These are phyloP conservation scores for Xylaria bambusicola DNA, from an alignment of 495 filamentous ascomycete species.

Conservation along the genomic window DNA sequence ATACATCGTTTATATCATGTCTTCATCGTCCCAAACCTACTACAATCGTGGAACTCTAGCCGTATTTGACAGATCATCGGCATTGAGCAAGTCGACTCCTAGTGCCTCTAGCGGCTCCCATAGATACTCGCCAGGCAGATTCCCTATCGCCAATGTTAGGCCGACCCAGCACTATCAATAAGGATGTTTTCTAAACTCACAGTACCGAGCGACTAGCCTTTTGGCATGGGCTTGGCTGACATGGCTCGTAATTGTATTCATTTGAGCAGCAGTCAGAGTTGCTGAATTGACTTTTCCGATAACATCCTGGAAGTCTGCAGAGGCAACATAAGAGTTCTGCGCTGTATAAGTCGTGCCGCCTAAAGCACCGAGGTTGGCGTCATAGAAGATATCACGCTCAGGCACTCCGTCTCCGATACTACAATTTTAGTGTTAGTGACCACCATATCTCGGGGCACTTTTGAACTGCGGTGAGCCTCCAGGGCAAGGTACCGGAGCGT, in stretches of 20 bases:
- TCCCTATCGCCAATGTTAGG: conserved; percentile 18
- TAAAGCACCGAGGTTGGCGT: conserved; percentile 50
- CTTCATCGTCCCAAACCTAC: not conserved
- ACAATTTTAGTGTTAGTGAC: not conserved
- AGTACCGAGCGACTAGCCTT: conserved; percentile 71
- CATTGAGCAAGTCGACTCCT: conserved; percentile 69
- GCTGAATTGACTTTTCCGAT: conserved; percentile 30
- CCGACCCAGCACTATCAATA: conserved; percentile 50
- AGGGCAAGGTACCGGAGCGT: no score
- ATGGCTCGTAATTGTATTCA: conserved; percentile 57
- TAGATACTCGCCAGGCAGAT: conserved; percentile 64
- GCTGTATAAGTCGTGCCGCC: conserved; percentile 39
- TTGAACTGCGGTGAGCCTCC: no score
- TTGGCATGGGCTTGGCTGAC: conserved; percentile 62
- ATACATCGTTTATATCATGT: not conserved
- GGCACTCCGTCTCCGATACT: conserved; percentile 36
- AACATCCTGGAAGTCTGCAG: conserved; percentile 43
- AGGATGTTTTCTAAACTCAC: conserved; percentile 52
- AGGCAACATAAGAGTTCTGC: conserved; percentile 52
- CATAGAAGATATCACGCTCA: conserved; percentile 63
- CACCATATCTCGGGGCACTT: no score
- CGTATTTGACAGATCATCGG: conserved; percentile 61
- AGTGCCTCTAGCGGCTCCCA: conserved; percentile 67
- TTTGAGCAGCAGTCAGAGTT: conserved; percentile 48
- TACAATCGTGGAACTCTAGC: conserved; percentile 29